phyloP scores from a whole-genome alignment of 129 eudicot genomes.

The Oenanthe sinensis region DNA sequence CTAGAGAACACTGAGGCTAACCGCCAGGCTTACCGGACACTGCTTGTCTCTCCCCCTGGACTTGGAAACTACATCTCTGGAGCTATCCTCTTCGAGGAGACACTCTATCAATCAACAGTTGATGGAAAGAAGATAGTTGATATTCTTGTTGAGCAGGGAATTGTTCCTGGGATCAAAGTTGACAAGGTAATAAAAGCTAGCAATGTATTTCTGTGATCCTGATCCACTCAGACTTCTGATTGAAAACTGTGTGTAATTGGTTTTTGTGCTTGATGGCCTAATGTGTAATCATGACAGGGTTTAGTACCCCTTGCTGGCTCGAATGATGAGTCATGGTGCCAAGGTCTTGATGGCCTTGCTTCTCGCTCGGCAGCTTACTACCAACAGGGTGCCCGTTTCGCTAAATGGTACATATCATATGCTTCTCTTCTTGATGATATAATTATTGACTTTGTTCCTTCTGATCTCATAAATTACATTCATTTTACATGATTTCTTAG shows the following conservation, averaged over 20 bases:
- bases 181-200: slow-evolving; percentile 25
- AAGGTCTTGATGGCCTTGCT: slow-evolving; percentile 27
- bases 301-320: slow-evolving; percentile 35
- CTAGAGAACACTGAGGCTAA: slow-evolving; percentile 39
- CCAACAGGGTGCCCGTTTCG: slow-evolving; percentile 13
- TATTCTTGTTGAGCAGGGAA: slow-evolving; percentile 32
- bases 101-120: slow-evolving; percentile 30
- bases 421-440: not conserved
- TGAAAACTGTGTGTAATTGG: not conserved
- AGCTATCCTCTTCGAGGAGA: slow-evolving; percentile 35
- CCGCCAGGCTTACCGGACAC: slow-evolving; percentile 31
- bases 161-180: slow-evolving; percentile 35
- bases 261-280: slow-evolving; percentile 1
- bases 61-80: slow-evolving; percentile 42
- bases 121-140: slow-evolving; percentile 38
- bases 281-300: slow-evolving; percentile 18
- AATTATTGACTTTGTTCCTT: not conserved
- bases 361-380: slow-evolving; percentile 13
- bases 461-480: not conserved
- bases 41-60: slow-evolving; percentile 27
- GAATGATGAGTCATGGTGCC: slow-evolving; percentile 38
- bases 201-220: not conserved
- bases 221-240: not conserved
- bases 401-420: slow-evolving; percentile 9
- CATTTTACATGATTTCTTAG: slow-evolving; percentile 18